These are phyloP conservation scores for Alternaria ethzedia DNA, from an alignment of 2,329 filamentous ascomycete species.

Conservation along the genomic window DNA sequence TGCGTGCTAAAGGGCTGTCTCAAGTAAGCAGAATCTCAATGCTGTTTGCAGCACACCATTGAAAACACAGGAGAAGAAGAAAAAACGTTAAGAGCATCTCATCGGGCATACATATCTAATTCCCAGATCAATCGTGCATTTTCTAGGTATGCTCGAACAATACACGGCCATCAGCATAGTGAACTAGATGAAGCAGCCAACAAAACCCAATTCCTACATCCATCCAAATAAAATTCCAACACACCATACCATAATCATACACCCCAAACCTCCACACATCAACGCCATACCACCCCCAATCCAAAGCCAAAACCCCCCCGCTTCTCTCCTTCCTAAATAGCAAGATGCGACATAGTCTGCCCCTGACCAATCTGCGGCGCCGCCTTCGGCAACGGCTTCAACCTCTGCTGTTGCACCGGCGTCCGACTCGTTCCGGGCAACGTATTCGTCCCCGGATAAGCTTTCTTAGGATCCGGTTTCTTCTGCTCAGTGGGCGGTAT, in stretches of 20 bases:
- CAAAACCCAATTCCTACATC: neutral
- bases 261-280: neutral
- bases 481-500: conserved; percentile 21
- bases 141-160: neutral
- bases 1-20: neutral
- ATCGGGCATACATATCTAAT: neutral
- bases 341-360: conserved; percentile 39
- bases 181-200: neutral
- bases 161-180: neutral
- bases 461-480: conserved; percentile 20
- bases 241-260: neutral
- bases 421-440: conserved; percentile 33
- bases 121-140: neutral
- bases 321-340: conserved; percentile 11
- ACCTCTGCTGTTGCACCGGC: conserved; percentile 33
- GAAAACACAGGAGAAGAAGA: neutral
- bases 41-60: neutral
- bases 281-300: neutral
- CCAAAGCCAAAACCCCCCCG: neutral
- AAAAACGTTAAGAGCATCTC: neutral
- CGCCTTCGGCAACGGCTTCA: conserved; percentile 33
- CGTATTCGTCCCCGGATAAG: conserved; percentile 43
- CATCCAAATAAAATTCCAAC: no score
- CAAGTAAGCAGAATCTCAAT: neutral
- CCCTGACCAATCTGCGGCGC: conserved; percentile 34